Evolutionary conservation across 225 moss, liverwort and hornwort species (phyloP).

Genomic region (Pleurozium schreberi): DNA sequence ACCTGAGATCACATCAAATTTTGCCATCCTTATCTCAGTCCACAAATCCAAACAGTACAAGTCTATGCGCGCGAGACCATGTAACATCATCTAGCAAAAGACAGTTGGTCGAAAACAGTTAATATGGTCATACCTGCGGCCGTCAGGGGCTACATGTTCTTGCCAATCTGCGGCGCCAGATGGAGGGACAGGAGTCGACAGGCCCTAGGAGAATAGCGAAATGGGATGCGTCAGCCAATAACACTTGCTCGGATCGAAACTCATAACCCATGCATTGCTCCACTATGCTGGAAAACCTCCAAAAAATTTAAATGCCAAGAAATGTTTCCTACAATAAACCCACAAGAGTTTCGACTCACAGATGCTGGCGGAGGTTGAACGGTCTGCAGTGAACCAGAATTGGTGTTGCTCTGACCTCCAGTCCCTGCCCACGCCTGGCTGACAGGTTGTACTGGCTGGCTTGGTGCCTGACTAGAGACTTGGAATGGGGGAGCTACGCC

Average conservation of each 20-base stretch:
- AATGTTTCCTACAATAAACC: neutral
- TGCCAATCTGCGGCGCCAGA: slow-evolving; percentile 86
- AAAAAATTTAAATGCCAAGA: neutral
- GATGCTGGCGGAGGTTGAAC: slow-evolving; percentile 33
- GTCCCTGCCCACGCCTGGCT: slow-evolving; percentile 63
- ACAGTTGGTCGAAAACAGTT: neutral
- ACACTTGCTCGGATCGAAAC: neutral
- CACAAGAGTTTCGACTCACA: slow-evolving; percentile 46
- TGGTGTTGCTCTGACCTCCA: slow-evolving; percentile 51
- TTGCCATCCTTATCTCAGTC: neutral
- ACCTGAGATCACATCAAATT: slow-evolving; percentile 37
- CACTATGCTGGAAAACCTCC: neutral
- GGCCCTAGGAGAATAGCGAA: slow-evolving; percentile 19
- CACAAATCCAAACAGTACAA: neutral
- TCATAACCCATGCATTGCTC: neutral
- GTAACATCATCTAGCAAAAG: neutral
- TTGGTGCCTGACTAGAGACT: slow-evolving; percentile 47
- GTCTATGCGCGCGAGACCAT: neutral
- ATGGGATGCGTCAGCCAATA: neutral
- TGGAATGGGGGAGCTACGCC: slow-evolving; percentile 66
- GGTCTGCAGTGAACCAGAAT: slow-evolving; percentile 46
- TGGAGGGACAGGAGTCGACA: slow-evolving; percentile 21
- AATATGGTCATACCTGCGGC: slow-evolving; percentile 52
- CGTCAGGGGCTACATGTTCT: slow-evolving; percentile 91
- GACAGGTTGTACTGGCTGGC: slow-evolving; percentile 52